Base-by-base conservation (phyloP, 371 early-diverging fungal species). In the Apophysomyces variabilis region DNA sequence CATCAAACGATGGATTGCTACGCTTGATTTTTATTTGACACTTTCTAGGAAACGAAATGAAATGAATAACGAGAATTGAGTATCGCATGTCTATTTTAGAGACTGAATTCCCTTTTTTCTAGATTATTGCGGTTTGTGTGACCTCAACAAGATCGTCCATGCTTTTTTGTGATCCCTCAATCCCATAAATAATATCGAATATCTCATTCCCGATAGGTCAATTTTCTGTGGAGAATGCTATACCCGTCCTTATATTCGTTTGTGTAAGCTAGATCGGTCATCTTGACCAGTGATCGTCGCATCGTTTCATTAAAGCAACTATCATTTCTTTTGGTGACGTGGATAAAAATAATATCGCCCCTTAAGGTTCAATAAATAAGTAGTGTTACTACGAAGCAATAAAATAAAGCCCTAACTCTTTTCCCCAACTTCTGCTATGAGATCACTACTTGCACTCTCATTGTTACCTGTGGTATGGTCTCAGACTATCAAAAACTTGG, bases 401-500 rank as follows among this genome's bases (percentile, higher is more conserved):
- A 45, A 26, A 21, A 50, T 18, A 11, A 5, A 50, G 54, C 21
- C 21, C 4, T n/a, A 18, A 0, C 54, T n/a, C 18, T 38, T n/a
- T 50, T 60, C 56, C 6, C 5, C 32, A 26, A 41, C 41, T 41
- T 8, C 35, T 59, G 43, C 36, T 37, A 50, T 62, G 47, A 50
- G 21, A 50, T 6, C 21, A 35, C 38, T 57, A 47, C 38, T 61
- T 58, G 37, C 58, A 47, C 11, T 36, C 38, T 38, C 37, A 50
- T 21, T 50, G 16, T 16, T 21, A 46, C n/a, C 9, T 39, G 7
- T 39, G 38, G 50, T 38, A 13, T 16, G 44, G 16, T 69, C 62
- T 35, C 59, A 66, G 4, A 62, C 38, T 11, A 63, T 78, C 1
- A 74, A 74, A 32, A 75, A 77, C 43, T 59, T 82, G 13, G 79